Evolutionary conservation across 805 yeast genomes (phyloP), one percentile per base, ranked within the genome.

Genomic region (Saturnispora quitensis): DNA sequence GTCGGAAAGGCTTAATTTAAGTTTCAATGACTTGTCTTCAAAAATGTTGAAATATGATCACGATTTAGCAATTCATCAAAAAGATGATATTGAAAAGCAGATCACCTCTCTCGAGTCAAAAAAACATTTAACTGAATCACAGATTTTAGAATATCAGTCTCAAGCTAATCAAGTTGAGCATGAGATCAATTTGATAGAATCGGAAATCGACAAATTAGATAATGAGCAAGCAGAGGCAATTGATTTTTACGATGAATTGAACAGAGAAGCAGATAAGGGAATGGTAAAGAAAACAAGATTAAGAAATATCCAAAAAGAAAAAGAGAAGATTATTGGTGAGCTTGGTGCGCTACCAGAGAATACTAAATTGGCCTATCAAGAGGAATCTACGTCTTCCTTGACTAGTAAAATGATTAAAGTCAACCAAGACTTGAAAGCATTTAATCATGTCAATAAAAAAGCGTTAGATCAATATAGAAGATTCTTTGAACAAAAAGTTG

Each of bases 311-410:
- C 75, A 86, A 53, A 87, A 84, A 47, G 95, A 86, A 56, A 66
- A 87, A 24, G 83, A 81, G 56, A 78, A 75, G 53, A 86, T 80
- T 60, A 82, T 89, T 31, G 74, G 90, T 55, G 95, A 86, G 42
- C 68, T 90, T 40, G 97, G 97, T n/a, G 86, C 86, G 3, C 71
- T 91, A 17, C 91, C 97, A 0, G 97, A 89, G 60, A 89, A 86
- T 50, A 89, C 93, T 0, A 81, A 87, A 57, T 73, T 73, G 13
- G 62, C 68, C 1, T 78, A 73, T 59, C 74, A 73, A 35, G 64
- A 68, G 35, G 53, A 51, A 5, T 40, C 60, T 5, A 78, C 88
- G 10, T 80, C 78, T 38, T 72, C 74, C 6, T 65, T 90, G 33
- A 65, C 86, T 47, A 60, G 65, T 15, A 70, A 74, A 50, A 71